Evolutionary conservation across 345 rosid genomes (phyloP), one percentile per base, ranked within the genome.

Genomic region (Pugionium cornutum): DNA sequence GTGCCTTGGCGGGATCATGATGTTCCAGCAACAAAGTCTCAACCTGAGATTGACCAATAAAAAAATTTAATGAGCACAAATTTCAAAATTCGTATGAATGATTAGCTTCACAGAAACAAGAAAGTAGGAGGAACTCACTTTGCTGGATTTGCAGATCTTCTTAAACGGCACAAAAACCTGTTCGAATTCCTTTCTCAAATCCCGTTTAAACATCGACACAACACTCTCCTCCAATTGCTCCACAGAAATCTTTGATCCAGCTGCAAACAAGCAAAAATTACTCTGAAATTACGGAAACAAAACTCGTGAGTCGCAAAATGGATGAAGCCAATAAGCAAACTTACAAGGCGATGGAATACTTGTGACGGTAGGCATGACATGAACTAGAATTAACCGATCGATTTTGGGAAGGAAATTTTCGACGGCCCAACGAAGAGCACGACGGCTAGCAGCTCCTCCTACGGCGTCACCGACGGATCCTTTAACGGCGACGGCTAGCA

Each of bases 341-440:
- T 40, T 75, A 89, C 96, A 78, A 10, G 95, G 98, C 66, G 92
- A 81, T 40, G 96, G 89, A 10, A 92, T 66, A 47, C 64, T 70
- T 40, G 86, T 79, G 79, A 87, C 53, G 48, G 73, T 37, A 62
- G 89, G 91, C 74, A 89, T 84, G 67, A 89, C 87, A 68, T 92
- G 87, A 76, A 92, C 88, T 33, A 89, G 74, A 74, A 83, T 64
- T 61, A 92, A 75, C n/a, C 83, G 83, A 36, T 80, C 79, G 45
- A 85, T 79, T 59, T 52, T 39, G 1, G 83, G 76, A 47, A 76
- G 43, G 66, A 86, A 74, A 48, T 83, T 82, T 65, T 89, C 84
- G 25, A 71, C 78, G 3, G 91, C 86, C 98, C 95, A 92, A 4
- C 83, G 84, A 73, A 86, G 83, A 50, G 95, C 92, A 27, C 96